Evolutionary conservation across 176 grass and related monocot genomes (phyloP).

Genomic region (Carex littledalei): DNA sequence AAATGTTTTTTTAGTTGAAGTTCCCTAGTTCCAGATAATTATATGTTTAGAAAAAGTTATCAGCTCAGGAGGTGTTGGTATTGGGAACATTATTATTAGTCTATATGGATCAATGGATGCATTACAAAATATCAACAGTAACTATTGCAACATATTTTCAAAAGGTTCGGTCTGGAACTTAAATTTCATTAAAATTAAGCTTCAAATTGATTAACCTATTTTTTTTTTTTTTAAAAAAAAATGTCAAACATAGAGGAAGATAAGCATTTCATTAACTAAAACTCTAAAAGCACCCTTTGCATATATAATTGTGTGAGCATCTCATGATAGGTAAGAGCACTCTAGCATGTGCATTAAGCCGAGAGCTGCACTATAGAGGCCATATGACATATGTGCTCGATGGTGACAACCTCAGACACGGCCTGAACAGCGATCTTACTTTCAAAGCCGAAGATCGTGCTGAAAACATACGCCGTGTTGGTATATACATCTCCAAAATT

Average conservation of each 20-base stretch:
- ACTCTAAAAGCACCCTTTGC: background rate
- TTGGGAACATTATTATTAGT: background rate
- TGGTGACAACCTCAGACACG: constrained; percentile 88
- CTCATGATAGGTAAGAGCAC: constrained; percentile 74
- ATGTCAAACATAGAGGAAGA: background rate
- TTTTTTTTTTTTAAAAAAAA: background rate
- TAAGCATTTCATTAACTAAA: background rate
- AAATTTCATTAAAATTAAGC: background rate
- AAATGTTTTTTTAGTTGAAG: no score
- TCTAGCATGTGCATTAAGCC: constrained; percentile 70
- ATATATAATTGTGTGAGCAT: background rate
- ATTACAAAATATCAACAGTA: background rate
- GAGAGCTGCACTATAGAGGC: constrained; percentile 62
- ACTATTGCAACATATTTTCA: background rate
- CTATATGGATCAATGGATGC: no score
- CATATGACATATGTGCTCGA: constrained; percentile 68
- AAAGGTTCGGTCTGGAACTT: background rate
- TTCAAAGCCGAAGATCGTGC: constrained; percentile 80
- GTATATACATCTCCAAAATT: constrained; percentile 37
- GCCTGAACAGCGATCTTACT: constrained; percentile 66
- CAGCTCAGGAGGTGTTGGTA: background rate
- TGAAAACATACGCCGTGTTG: constrained; percentile 84
- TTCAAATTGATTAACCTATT: background rate
- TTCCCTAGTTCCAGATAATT: no score
- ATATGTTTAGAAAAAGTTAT: background rate